A percentile compares a stretch with the other conserved stretches of the same genome.
Conservation (phyloP, 495 filamentous ascomycete species). For the Hypoxylon trugodes region DNA sequence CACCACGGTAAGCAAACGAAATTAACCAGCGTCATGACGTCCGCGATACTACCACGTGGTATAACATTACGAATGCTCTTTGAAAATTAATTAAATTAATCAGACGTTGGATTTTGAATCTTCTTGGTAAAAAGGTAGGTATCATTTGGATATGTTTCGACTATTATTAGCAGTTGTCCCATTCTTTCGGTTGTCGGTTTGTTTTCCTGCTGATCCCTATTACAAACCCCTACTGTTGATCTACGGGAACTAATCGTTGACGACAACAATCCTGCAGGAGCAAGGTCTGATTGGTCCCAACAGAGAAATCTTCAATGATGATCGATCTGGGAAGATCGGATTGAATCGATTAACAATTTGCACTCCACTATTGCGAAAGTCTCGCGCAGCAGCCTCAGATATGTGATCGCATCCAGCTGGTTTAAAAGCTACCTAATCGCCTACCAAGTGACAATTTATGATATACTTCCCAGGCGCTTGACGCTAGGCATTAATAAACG, state of each 20-base stretch:
- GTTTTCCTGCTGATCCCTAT: slow-evolving; percentile 33
- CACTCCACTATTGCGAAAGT: slow-evolving; percentile 8
- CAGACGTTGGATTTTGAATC: not conserved
- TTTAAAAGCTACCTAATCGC: not conserved
- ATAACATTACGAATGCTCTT: not conserved
- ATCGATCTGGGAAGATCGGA: slow-evolving; percentile 34
- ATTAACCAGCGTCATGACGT: slow-evolving; percentile 10
- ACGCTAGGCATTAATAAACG: no score
- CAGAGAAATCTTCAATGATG: slow-evolving; percentile 15
- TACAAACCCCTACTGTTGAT: slow-evolving; percentile 25
- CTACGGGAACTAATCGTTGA: slow-evolving; percentile 34
- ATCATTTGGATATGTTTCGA: slow-evolving; percentile 1
- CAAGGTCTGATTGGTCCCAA: slow-evolving; percentile 20
- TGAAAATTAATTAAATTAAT: not conserved
- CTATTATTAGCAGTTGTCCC: slow-evolving; percentile 29
- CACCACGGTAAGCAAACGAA: slow-evolving; percentile 5
- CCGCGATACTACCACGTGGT: slow-evolving; percentile 2
- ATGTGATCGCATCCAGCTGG: slow-evolving; percentile 2
- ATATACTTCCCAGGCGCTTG: not conserved
- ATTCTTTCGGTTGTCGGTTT: slow-evolving; percentile 19
- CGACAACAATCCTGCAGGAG: slow-evolving; percentile 36
- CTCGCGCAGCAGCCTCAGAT: slow-evolving; percentile 4
- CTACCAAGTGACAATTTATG: not conserved
- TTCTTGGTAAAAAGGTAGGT: no score
- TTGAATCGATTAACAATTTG: slow-evolving; percentile 6